Base-by-base conservation (phyloP, 768 basidiomycete genomes). In the Lyophyllum atratum region DNA sequence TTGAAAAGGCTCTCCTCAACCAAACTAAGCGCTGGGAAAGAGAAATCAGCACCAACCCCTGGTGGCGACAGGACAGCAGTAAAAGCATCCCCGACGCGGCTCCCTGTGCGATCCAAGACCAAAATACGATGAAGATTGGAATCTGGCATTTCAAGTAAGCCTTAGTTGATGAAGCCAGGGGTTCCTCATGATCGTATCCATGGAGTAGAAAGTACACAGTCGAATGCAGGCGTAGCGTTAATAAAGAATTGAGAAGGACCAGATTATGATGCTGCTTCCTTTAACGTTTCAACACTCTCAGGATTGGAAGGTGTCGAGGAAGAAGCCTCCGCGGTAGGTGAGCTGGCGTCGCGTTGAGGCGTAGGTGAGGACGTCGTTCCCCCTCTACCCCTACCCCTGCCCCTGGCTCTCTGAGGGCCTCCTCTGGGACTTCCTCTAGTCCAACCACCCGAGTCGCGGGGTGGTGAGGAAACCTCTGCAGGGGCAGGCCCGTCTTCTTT, bases 351-450 rank as follows among this genome's bases (percentile, higher is more conserved):
- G 40, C 42, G 33, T 28, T 39, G 57, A 33, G 40, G n/a, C 26
- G 52, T 26, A 28, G 46, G 34, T 50, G 51, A 19, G 22, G 42
- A 43, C 14, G 22, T 42, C 29, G 52, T 44, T 22, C 72, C 73
- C 14, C 74, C 72, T 17, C 76, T 72, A 6, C 74, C 74, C 28
- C 76, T 72, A 3, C 72, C 75, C 24, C 75, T 61, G 15, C 66
- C 66, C 52, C 69, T 64, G 48, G 66, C 62, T 63, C 72, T 65
- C 28, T 60, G 61, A 21, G 70, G 62, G 29, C 54, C 56, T 15
- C 73, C 66, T 14, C 68, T 65, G n/a, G 59, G 40, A 34, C 61
- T 67, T 39, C 73, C 77, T 31, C 74, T 70, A 15, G 62, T 59
- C 64, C 66, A 70, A 29, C 58, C 63, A 17, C 70, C 62, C 4